Evolutionary conservation across 495 filamentous ascomycete genomes (phyloP).

Genomic region (Aspergillus homomorphus): DNA sequence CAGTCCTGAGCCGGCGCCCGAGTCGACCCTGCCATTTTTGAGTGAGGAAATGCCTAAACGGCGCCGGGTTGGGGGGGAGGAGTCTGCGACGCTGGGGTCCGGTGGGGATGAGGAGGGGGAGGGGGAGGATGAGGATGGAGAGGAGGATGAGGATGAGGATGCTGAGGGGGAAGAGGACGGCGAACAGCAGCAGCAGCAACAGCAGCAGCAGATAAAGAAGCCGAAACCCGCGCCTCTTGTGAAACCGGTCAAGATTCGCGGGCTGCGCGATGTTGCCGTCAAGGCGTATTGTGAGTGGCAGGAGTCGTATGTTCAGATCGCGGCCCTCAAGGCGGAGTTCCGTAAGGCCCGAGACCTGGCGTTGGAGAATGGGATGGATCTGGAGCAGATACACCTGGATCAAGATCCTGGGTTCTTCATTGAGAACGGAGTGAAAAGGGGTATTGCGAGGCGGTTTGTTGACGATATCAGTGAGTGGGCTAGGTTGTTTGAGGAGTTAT

Average conservation of each 20-base stretch:
- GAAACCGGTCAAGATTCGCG: conserved; percentile 15
- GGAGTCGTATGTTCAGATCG: conserved; percentile 17
- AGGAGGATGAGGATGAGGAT: background rate
- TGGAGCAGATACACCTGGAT: conserved; percentile 27
- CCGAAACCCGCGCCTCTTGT: background rate
- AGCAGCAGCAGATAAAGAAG: background rate
- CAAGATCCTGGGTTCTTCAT: conserved; percentile 29
- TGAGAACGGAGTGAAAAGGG: conserved; percentile 24
- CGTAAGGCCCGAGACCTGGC: conserved; percentile 19
- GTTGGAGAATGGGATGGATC: conserved; percentile 20
- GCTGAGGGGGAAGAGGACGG: background rate
- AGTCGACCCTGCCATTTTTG: too few relatives aligned
- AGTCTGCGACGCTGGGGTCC: background rate
- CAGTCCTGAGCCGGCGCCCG: too few relatives aligned
- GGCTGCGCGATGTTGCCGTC: conserved; percentile 22
- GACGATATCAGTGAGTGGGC: conserved; percentile 27
- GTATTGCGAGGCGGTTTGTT: conserved; percentile 27
- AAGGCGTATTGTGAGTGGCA: conserved; percentile 25
- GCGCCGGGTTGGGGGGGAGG: background rate
- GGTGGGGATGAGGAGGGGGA: background rate
- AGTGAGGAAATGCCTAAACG: too few relatives aligned
- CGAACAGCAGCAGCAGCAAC: background rate
- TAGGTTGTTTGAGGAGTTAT: background rate
- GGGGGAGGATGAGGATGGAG: background rate
- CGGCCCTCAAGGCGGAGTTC: conserved; percentile 19